Evolutionary conservation across 2,329 filamentous ascomycete species (phyloP), one percentile per base, ranked within the genome.

Genomic region (Aciculosporium take): DNA sequence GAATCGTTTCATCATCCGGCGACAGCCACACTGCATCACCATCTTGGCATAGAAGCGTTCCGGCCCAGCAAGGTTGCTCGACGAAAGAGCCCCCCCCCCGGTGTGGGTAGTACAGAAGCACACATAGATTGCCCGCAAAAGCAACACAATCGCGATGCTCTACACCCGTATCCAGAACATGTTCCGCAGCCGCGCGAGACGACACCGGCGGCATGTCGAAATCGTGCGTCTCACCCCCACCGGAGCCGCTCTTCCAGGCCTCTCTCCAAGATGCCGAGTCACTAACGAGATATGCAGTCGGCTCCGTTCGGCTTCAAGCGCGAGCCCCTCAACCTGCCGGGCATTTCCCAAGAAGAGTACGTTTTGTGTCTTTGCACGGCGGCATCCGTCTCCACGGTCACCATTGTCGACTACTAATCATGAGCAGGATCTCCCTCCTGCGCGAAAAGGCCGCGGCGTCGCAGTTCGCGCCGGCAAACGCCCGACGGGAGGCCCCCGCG

Each of bases 341-440:
- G 74, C 30, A 61, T 77, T 32, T 70, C 69, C 35, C 65, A 74
- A 48, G 71, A 76, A 49, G 72, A 79, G 73, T 77, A 65, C 57
- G 72, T 62, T n/a, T n/a, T n/a, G n/a, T 30, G 28, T 30, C 17
- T 17, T 10, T 33, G 9, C 4, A 12, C 8, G 12, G 4, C 31
- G 15, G n/a, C n/a, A n/a, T n/a, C n/a, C n/a, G n/a, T n/a, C n/a
- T n/a, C n/a, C n/a, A n/a, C n/a, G n/a, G n/a, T n/a, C n/a, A n/a
- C n/a, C n/a, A n/a, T n/a, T n/a, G n/a, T n/a, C n/a, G n/a, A n/a
- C n/a, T n/a, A 34, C 39, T 34, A 17, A 45, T 15, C 30, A 33
- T 12, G 13, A n/a, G 36, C 40, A 73, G 69, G 47, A 60, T 74
- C 48, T 53, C 60, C 25, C 59, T 69, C 47, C 60, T 73, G 45